These are phyloP conservation scores for Hypericum androsaemum DNA, from an alignment of 345 rosid species.

Conservation along the genomic window DNA sequence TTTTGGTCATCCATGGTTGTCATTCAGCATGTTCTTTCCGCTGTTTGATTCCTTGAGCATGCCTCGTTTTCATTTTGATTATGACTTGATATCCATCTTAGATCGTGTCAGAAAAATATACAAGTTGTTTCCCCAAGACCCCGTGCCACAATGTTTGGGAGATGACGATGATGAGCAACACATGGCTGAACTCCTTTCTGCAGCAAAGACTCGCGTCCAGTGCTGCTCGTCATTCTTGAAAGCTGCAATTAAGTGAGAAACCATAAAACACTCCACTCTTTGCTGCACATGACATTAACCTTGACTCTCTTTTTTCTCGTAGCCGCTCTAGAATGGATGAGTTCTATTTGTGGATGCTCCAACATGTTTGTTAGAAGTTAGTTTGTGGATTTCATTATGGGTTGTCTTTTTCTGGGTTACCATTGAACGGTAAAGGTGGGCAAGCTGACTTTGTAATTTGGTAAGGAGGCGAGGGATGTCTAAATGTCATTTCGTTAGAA, in stretches of 20 bases:
- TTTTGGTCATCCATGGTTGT: neutral
- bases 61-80: slow-evolving; percentile 5
- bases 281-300: no score
- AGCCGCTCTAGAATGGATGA: no score
- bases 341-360: no score
- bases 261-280: no score
- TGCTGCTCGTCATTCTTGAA: slow-evolving; percentile 72
- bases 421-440: no score
- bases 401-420: no score
- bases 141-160: slow-evolving; percentile 57
- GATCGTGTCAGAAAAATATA: slow-evolving; percentile 70
- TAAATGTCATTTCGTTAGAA: no score
- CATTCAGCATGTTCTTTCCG: neutral
- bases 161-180: slow-evolving; percentile 68
- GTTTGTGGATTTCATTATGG: no score
- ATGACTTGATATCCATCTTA: slow-evolving; percentile 32
- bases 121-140: slow-evolving; percentile 68
- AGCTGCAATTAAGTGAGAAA: slow-evolving; percentile 75
- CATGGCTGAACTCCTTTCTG: slow-evolving; percentile 75
- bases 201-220: slow-evolving; percentile 75
- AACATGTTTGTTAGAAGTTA: no score
- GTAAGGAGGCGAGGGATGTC: no score
- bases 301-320: no score
- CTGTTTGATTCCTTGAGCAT: slow-evolving; percentile 1
- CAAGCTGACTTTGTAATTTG: no score